phyloP scores from a whole-genome alignment of 2,329 filamentous ascomycete genomes.

The Fusarium begoniae region DNA sequence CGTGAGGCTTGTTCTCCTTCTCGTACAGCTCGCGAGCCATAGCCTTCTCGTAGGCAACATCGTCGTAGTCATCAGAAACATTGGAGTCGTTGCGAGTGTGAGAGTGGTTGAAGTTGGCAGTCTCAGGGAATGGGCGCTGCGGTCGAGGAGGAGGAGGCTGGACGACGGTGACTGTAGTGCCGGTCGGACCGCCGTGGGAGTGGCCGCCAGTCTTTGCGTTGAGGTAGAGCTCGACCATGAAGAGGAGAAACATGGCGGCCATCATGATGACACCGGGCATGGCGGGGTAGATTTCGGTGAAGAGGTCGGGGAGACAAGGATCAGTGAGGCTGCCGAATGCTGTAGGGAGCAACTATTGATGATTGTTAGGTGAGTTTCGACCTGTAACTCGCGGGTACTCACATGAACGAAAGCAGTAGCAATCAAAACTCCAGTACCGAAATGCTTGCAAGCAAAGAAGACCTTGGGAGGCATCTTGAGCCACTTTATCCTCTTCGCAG shows the following conservation, averaged over 20 bases:
- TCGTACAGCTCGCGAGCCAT: conserved; percentile 52
- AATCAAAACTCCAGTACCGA: conserved; percentile 76
- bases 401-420: conserved; percentile 79
- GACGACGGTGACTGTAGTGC: conserved; percentile 35
- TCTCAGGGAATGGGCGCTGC: conserved; percentile 2
- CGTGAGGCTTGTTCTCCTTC: conserved; percentile 42
- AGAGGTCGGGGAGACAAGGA: conserved; percentile 67
- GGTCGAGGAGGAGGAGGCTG: background rate
- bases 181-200: conserved; percentile 65
- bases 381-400: conserved; percentile 29
- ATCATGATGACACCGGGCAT: conserved; percentile 74
- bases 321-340: conserved; percentile 63
- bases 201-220: conserved; percentile 68
- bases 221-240: conserved; percentile 70
- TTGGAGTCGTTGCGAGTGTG: conserved; percentile 8
- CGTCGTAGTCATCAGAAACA: background rate
- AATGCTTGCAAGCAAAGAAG: conserved; percentile 72
- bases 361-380: background rate
- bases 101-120: background rate
- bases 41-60: conserved; percentile 51
- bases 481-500: conserved; percentile 65
- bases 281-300: conserved; percentile 67
- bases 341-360: conserved; percentile 62
- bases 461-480: conserved; percentile 65
- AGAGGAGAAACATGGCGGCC: conserved; percentile 67